Evolutionary conservation across 2,329 filamentous ascomycete species (phyloP), one percentile per base, ranked within the genome.

Genomic region (Colletotrichum gigasporum): DNA sequence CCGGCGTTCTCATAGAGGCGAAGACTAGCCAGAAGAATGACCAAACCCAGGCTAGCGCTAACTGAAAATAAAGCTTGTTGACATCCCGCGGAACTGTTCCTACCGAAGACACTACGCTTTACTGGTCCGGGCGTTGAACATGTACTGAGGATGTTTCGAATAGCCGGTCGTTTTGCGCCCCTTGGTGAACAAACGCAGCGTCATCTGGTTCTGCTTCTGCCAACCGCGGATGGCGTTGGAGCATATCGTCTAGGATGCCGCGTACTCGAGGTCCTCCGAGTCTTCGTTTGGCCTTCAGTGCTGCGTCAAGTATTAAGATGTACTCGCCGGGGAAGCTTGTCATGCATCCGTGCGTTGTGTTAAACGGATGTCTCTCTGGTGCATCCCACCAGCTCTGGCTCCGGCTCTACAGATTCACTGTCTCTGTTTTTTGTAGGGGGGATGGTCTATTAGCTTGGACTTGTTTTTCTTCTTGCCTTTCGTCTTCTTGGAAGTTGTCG

Each of bases 81-180:
- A 20, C 16, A 48, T 34, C 24, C 18, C 20, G 9, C 6, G 26
- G 44, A 32, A 30, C 26, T 10, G 7, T 12, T 32, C n/a, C n/a
- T 20, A 8, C n/a, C 10, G 8, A 48, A 12, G n/a, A 14, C 35
- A 39, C 12, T 6, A 16, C 26, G 16, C 14, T 48, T 32, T 32
- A 4, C 26, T 2, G 10, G n/a, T 12, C 44, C n/a, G 1, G 44
- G 4, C n/a, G 67, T 55, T 51, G 12, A 4, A 30, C 20, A 44
- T 68, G 67, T 28, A 39, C 24, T 18, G 42, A 67, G 8, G 48
- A 60, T 20, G 60, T 22, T 22, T 67, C 20, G 32, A 65, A 68
- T 2, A 67, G 44, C 20, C 56, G 56, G 50, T 68, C 67, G 57
- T 67, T 68, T 3, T 60, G 30, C 28, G 47, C 35, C 3, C 63